Base-by-base conservation (phyloP, 768 basidiomycete genomes). In the Sarcomyxa edulis region DNA sequence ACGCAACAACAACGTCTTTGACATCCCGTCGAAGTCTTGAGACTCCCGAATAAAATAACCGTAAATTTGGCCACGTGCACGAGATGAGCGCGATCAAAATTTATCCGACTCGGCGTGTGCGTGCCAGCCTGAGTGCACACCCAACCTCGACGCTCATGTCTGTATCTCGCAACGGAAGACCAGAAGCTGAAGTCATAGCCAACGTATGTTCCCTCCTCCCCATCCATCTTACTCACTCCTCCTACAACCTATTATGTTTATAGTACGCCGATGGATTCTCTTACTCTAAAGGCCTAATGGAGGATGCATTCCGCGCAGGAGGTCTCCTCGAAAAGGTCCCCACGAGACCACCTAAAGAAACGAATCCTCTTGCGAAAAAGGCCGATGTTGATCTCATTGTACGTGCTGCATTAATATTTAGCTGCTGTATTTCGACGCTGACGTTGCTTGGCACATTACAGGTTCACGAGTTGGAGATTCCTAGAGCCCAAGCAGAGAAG, bases 351-450 rank as follows among this genome's bases (percentile, higher is more conserved):
- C 42, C 61, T 5, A 74, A 74, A 43, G 72, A 74, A 16, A 41
- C 58, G 0, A 45, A 55, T 4, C 55, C 64, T 33, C 37, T 55
- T 3, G 55, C 66, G 6, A 81, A 81, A 53, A 65, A 69, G 23
- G 81, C 81, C 44, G 81, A 84, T 47, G 59, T 84, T 1, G 81
- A 85, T 35, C 45, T 83, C 6, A 72, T 85, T 34, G 83, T 84
- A 46, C 44, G 74, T 58, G 19, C 30, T 5, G 14, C 25, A 16
- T 5, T 16, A 29, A 39, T 28, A 16, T 32, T 23, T 23, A 39
- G 10, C 34, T 22, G 42, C 42, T 29, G 27, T 19, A 7, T 38
- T 22, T 35, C 33, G 10, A 22, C 24, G 5, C 18, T 39, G 12
- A 34, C 30, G 15, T 40, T 15, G 21, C 20, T 10, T 28, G 37